phyloP scores from a whole-genome alignment of 202 grass and related monocot genomes.

The Eragrostis tef region DNA sequence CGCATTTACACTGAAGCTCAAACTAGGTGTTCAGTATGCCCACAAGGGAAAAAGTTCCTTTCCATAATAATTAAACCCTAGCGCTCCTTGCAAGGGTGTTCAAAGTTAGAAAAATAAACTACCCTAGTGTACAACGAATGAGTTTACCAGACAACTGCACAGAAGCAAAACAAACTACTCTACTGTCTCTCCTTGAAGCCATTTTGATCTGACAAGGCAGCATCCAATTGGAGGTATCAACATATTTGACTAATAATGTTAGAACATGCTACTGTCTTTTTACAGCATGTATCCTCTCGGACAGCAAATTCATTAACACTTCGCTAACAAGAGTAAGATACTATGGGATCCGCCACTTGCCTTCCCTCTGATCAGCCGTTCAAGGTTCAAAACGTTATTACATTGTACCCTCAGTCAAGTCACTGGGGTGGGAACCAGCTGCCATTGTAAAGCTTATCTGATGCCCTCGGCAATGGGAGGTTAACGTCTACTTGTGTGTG shows the following conservation, averaged over 20 bases:
- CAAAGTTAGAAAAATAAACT: neutral
- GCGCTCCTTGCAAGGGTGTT: neutral
- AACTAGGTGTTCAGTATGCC: neutral
- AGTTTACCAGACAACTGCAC: slow-evolving; percentile 45
- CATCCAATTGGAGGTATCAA: slow-evolving; percentile 39
- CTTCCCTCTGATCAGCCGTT: slow-evolving; percentile 29
- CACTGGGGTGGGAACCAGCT: slow-evolving; percentile 57
- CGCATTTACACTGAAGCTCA: neutral
- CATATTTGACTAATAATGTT: slow-evolving; percentile 45
- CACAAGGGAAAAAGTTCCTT: neutral
- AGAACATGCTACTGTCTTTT: slow-evolving; percentile 46
- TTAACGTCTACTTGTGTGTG: slow-evolving; percentile 36
- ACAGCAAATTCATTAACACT: slow-evolving; percentile 4
- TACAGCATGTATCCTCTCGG: slow-evolving; percentile 32
- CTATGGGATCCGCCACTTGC: slow-evolving; percentile 6
- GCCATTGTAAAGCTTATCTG: slow-evolving; percentile 46
- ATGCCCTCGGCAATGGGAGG: slow-evolving; percentile 30
- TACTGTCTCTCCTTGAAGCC: neutral
- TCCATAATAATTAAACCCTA: slow-evolving; percentile 23
- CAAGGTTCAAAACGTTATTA: slow-evolving; percentile 13
- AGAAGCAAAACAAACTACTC: slow-evolving; percentile 13
- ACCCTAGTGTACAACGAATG: slow-evolving; percentile 23
- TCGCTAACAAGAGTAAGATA: neutral
- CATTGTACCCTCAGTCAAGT: slow-evolving; percentile 23
- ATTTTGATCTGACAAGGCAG: slow-evolving; percentile 4